Base-by-base conservation (phyloP, 352 stramenopile genomes). In the Phytophthora ohioensis region DNA sequence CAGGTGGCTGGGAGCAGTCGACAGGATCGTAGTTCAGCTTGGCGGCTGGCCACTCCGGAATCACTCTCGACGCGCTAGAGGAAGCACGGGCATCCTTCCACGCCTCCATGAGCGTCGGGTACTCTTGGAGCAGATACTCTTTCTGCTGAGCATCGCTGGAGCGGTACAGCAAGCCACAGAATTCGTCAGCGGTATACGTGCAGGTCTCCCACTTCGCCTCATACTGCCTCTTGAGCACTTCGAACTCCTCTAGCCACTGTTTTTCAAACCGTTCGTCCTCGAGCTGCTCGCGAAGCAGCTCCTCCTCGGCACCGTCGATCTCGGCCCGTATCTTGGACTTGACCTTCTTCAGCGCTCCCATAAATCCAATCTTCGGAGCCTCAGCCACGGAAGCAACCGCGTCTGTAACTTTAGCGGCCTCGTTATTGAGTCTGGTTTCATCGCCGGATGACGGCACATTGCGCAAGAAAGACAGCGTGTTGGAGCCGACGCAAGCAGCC, bases 151-250 rank as follows among this genome's bases (percentile, higher is more conserved):
- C 45, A 60, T 89, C 71, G 45, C 75, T 78, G 13, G 75, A 85
- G 48, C 82, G 78, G 57, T 85, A 90, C 34, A 92, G 51, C 45
- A 88, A 57, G 0, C 82, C 85, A 41, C 85, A 92, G 58, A 92
- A 92, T 31, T 90, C 82, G 56, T 91, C 78, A 7, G 85, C 82
- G 4, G 72, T 78, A 74, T 91, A 86, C 17, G 78, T 90, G 59
- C 85, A 92, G 11, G 82, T 90, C 56, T 89, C 74, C 85, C 84
- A 91, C 71, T 85, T 85, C 31, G 52, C 54, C 41, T 76, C 56
- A 53, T 90, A 78, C 60, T 84, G 71, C 39, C 38, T 52, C 49
- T 84, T 85, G 31, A 91, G 57, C 5, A 58, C 47, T 3, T 85
- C 74, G 48, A 92, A 92, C 58, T 89, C 82, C 5, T 63, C 69